Base-by-base conservation (phyloP, 2,329 filamentous ascomycete species). In the Talaromyces sp. region DNA sequence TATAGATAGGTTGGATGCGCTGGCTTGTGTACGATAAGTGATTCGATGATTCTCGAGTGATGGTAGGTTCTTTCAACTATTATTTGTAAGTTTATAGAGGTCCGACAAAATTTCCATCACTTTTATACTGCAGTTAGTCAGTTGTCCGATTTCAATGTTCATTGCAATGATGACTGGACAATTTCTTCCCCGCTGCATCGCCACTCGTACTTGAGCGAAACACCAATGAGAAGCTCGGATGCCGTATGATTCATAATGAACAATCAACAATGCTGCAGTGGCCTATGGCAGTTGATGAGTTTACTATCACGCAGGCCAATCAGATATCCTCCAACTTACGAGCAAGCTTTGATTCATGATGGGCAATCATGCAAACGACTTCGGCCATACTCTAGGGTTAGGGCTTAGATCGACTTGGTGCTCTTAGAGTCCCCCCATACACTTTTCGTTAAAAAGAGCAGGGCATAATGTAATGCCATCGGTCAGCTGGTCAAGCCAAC, bases 171-270 rank as follows among this genome's bases (percentile, higher is more conserved):
- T 38, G 13, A 58, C 27, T 58, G 53, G 53, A 6, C 53, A 34
- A 58, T 36, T 58, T 6, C n/a, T 58, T 7, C 27, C 11, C 4
- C 6, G 3, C 34, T 38, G 5, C 19, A 43, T 38, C n/a, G n/a
- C 54, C 31, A 38, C 53, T n/a, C 17, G n/a, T 19, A 34, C 40
- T 36, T 38, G 1, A 27, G n/a, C 29, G 6, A 13, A 15, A 11
- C 11, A 49, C 64, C 58, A 65, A 65, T 61, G n/a, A 43, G 31
- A 53, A 5, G n/a, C 27, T 8, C 19, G 11, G 17, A 38, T 58
- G 29, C 43, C 4, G 22, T 8, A 65, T 65, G 58, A 65, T 58
- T 65, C 64, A 65, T 62, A 25, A 62, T 65, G 49, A 65, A 62
- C 7, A 54, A 59, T 65, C 38, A 65, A 62, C 7, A 54, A 59